Evolutionary conservation across 495 filamentous ascomycete species (phyloP).

Genomic region (Zalerion maritima): DNA sequence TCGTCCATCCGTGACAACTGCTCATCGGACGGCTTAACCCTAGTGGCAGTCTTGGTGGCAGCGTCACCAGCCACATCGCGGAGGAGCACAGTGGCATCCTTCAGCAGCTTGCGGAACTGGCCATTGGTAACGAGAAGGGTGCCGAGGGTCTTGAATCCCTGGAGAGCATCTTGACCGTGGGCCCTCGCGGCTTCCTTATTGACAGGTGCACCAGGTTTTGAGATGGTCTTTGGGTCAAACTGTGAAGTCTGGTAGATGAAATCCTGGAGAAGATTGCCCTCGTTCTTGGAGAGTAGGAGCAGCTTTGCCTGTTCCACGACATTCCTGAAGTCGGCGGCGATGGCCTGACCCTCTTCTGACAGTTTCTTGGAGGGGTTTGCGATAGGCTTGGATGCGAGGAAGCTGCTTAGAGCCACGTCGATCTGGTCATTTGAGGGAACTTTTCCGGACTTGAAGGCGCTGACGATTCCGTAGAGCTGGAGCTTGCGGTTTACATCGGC

Average conservation of each 20-base stretch:
- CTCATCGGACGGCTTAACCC: constrained; percentile 66
- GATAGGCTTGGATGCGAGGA: constrained; percentile 51
- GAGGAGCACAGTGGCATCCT: constrained; percentile 67
- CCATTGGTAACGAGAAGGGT: constrained; percentile 88
- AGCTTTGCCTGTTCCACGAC: constrained; percentile 82
- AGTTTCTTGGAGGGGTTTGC: constrained; percentile 60
- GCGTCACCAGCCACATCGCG: constrained; percentile 87
- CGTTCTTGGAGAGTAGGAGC: constrained; percentile 85
- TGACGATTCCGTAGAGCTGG: constrained; percentile 83
- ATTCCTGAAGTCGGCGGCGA: constrained; percentile 63
- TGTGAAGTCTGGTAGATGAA: constrained; percentile 89
- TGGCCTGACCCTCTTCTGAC: constrained; percentile 61
- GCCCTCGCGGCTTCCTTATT: constrained; percentile 62
- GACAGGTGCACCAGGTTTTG: constrained; percentile 48
- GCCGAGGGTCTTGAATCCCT: constrained; percentile 80
- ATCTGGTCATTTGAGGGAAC: constrained; percentile 95
- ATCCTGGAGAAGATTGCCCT: constrained; percentile 86
- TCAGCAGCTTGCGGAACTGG: constrained; percentile 87
- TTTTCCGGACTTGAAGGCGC: constrained; percentile 79
- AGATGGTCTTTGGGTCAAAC: constrained; percentile 45
- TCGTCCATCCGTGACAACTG: constrained; percentile 61
- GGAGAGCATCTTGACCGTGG: constrained; percentile 63
- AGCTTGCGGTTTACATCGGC: constrained; percentile 83
- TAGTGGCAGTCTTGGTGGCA: constrained; percentile 64
- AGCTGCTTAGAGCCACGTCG: constrained; percentile 81